Conservation (phyloP, 441 rosid species). For the Populus hybrid region DNA sequence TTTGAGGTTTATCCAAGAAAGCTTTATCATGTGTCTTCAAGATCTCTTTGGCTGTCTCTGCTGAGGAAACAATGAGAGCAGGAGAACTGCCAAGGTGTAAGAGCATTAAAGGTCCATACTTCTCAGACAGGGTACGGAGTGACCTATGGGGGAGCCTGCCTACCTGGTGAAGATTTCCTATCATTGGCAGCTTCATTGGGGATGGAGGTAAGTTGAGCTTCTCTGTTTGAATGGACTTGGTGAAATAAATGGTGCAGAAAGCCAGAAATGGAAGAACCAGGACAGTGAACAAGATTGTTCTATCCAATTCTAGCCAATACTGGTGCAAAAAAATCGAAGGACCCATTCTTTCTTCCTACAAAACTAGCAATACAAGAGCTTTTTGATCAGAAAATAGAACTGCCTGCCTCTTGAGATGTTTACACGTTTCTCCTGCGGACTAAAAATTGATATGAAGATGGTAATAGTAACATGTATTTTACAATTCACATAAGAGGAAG, state of each 20-base stretch:
- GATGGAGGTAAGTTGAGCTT: slow-evolving; percentile 35
- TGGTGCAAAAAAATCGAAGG: background rate
- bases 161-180: slow-evolving; percentile 47
- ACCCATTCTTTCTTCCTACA: background rate
- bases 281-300: background rate
- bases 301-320: background rate
- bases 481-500: too few relatives aligned
- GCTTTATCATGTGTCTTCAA: slow-evolving; percentile 40
- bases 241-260: background rate
- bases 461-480: too few relatives aligned
- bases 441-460: too few relatives aligned
- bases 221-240: background rate
- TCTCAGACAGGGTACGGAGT: slow-evolving; percentile 24
- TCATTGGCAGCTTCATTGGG: slow-evolving; percentile 40
- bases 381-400: too few relatives aligned
- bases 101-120: slow-evolving; percentile 34
- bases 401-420: too few relatives aligned
- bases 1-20: slow-evolving; percentile 29
- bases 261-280: background rate
- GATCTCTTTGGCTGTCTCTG: slow-evolving; percentile 31
- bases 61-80: slow-evolving; percentile 38
- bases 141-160: slow-evolving; percentile 30
- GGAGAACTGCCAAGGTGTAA: slow-evolving; percentile 37
- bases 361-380: background rate
- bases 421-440: too few relatives aligned